Evolutionary conservation across 768 basidiomycete species (phyloP).

Genomic region (Saitozyma sp.): DNA sequence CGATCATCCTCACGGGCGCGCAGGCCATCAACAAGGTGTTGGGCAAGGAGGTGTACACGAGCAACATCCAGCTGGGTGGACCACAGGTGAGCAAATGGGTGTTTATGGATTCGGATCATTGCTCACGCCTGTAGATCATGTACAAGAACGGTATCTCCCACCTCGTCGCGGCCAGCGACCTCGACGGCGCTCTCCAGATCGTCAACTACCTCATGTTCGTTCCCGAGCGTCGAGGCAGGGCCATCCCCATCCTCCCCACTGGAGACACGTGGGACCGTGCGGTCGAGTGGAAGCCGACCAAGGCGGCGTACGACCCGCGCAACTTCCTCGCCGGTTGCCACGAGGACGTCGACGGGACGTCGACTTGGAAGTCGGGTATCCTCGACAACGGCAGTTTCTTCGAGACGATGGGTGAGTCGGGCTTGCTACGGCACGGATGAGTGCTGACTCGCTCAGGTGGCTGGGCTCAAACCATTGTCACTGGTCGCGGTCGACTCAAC

Average conservation of each 20-base stretch:
- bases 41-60: constrained; percentile 97
- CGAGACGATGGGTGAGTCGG: constrained; percentile 73
- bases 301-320: constrained; percentile 87
- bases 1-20: constrained; percentile 97
- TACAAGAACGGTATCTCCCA: constrained; percentile 99
- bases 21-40: constrained; percentile 97
- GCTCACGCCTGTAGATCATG: constrained; percentile 66
- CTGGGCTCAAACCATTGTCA: constrained; percentile 98
- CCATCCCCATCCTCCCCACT: constrained; percentile 72
- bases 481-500: constrained; percentile 91
- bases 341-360: constrained; percentile 67
- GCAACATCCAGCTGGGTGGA: constrained; percentile 95
- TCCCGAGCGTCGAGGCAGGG: constrained; percentile 69
- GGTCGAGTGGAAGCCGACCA: constrained; percentile 84
- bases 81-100: constrained; percentile 63
- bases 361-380: constrained; percentile 82
- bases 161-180: constrained; percentile 87
- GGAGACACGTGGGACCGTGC: constrained; percentile 87
- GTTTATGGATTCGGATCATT: background rate
- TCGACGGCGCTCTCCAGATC: constrained; percentile 92
- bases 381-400: constrained; percentile 98
- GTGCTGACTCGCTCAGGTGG: constrained; percentile 56
- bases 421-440: background rate
- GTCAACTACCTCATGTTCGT: constrained; percentile 93
- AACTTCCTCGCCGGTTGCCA: constrained; percentile 96